Evolutionary conservation across 2,329 filamentous ascomycete species (phyloP), one percentile per base, ranked within the genome.

Genomic region (Bertia moriformis): DNA sequence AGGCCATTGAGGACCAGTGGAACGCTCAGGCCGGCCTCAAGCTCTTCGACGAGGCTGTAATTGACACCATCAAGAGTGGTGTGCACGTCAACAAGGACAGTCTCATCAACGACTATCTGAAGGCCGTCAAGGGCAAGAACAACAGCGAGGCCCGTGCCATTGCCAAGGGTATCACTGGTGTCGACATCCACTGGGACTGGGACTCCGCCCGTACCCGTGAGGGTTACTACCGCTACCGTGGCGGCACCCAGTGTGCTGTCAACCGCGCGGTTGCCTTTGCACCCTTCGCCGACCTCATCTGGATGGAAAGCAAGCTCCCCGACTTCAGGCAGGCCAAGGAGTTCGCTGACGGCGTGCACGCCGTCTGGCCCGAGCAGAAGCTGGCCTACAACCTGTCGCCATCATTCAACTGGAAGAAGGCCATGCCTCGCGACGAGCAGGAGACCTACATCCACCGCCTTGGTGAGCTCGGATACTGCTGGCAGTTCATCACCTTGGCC

Each of bases 401-500:
- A 19, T 94, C 87, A 3, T 98, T 98, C 81, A 98, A 98, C 76
- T 98, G 91, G 91, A 96, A 96, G 70, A 73, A 87, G 42, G 91
- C 89, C 51, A 95, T 95, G 88, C 72, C 85, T 35, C 77, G 83
- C 48, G 70, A 73, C 39, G 89, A 96, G 59, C 91, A 98, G 65
- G 86, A 94, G 66, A 98, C 91, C 15, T 98, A 96, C 67, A 98
- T 98, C 66, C 69, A 78, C 45, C 84, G 91, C 32, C 82, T 98
- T 30, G 87, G 79, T 44, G 54, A 66, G 45, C 74, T 98, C 38
- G 91, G 91, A 45, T 98, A 98, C 74, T 93, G 86, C 75, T 98
- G 91, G 91, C 91, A 98, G 63, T 98, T 98, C 71, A 98, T 98
- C 68, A 98, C 91, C n/a, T 76, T 98, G 37, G 91, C 89, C 4